Conservation (phyloP, 2,329 filamentous ascomycete genomes). For the Neofusicoccum ribis region DNA sequence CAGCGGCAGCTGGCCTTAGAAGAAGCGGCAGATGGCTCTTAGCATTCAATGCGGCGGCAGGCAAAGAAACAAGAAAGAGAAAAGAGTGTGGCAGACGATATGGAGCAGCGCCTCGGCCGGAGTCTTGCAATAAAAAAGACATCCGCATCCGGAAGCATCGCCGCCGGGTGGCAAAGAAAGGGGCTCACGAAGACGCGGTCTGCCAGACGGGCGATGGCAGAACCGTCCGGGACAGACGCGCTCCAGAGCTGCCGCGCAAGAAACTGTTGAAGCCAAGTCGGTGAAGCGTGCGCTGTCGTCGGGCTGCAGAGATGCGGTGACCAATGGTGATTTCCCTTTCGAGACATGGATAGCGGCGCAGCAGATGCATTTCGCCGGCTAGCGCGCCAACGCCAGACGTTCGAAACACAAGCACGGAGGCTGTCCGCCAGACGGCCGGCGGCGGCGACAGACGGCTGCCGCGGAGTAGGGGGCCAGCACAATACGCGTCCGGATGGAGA, state of each 20-base stretch:
- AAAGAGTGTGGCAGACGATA: not conserved
- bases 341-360: slow-evolving; percentile 9
- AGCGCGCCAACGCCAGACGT: slow-evolving; percentile 2
- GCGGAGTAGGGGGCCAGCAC: not conserved
- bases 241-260: not conserved
- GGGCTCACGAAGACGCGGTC: not conserved
- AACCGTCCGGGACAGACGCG: not conserved
- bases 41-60: not conserved
- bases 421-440: not conserved
- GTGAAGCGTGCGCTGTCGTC: slow-evolving; percentile 5
- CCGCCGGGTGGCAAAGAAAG: slow-evolving; percentile 12
- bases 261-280: not conserved
- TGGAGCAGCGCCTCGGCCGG: not conserved
- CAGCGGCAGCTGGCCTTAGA: not conserved
- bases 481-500: not conserved
- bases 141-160: slow-evolving; percentile 12
- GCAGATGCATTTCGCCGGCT: not conserved
- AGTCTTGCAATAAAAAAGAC: slow-evolving; percentile 3
- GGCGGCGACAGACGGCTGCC: not conserved
- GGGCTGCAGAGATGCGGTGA: slow-evolving; percentile 5
- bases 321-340: slow-evolving; percentile 11
- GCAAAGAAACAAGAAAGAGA: not conserved
- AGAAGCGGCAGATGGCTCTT: not conserved
- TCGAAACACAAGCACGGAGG: slow-evolving; percentile 1
- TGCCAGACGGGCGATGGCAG: not conserved